Conservation (phyloP, 352 stramenopile species). For the Phytophthora cajani region DNA sequence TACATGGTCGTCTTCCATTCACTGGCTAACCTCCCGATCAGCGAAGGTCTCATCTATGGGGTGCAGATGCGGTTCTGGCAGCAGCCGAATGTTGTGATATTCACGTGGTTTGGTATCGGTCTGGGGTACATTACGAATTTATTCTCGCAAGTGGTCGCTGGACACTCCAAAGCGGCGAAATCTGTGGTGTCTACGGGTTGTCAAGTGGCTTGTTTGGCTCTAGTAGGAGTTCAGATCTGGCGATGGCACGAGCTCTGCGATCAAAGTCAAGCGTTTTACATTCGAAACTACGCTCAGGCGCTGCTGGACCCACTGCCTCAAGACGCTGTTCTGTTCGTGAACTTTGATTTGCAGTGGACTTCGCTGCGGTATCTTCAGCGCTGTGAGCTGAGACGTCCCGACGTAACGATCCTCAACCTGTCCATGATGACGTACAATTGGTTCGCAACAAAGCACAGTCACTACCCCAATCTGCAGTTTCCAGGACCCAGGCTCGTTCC, state of each 20-base stretch:
- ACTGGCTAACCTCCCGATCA: slow-evolving; percentile 94
- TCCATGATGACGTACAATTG: slow-evolving; percentile 92
- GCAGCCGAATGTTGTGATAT: slow-evolving; percentile 93
- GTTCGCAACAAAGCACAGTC: slow-evolving; percentile 71
- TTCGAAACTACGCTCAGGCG: slow-evolving; percentile 86
- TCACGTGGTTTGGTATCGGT: slow-evolving; percentile 81
- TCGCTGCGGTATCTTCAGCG: slow-evolving; percentile 91
- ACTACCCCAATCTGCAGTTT: slow-evolving; percentile 78
- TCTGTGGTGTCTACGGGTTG: background rate
- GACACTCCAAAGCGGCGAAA: background rate
- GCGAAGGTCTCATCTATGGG: slow-evolving; percentile 91
- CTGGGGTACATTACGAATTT: slow-evolving; percentile 46
- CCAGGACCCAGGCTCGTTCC: slow-evolving; percentile 57
- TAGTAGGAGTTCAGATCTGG: slow-evolving; percentile 41
- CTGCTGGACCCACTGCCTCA: slow-evolving; percentile 85
- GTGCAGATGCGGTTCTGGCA: slow-evolving; percentile 96
- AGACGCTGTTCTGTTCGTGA: slow-evolving; percentile 88
- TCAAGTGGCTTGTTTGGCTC: slow-evolving; percentile 24
- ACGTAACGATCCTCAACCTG: slow-evolving; percentile 90
- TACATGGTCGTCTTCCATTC: slow-evolving; percentile 96
- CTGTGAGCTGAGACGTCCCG: slow-evolving; percentile 74
- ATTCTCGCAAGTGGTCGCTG: background rate
- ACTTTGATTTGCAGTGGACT: slow-evolving; percentile 95
- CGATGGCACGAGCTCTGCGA: slow-evolving; percentile 56
- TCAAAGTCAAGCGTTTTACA: slow-evolving; percentile 68